A percentile compares a stretch with the other conserved stretches of the same genome.
Conservation (phyloP, 208 protist species). For the Leishmania amazonensis region DNA sequence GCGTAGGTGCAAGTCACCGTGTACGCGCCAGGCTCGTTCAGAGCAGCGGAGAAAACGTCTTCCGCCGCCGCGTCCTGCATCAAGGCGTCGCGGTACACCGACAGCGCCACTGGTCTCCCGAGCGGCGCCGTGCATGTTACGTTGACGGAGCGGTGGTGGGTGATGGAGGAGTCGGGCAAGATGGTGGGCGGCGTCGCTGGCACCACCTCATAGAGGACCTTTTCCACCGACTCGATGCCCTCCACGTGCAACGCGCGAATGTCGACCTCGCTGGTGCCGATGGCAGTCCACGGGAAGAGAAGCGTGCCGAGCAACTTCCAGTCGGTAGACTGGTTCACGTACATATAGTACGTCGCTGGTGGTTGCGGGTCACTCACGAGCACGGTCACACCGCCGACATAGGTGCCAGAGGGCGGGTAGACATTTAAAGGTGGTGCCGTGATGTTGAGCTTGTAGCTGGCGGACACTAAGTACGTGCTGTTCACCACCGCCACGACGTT, state of each 20-base stretch:
- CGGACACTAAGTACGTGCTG: constrained; percentile 17
- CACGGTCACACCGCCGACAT: constrained; percentile 54
- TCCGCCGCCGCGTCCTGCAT: constrained; percentile 23
- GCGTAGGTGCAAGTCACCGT: constrained; percentile 54
- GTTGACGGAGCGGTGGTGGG: constrained; percentile 34
- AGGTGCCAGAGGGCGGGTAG: constrained; percentile 55
- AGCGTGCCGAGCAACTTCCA: constrained; percentile 21
- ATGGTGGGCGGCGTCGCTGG: constrained; percentile 36
- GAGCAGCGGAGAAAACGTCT: constrained; percentile 9
- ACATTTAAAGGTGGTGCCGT: constrained; percentile 39
- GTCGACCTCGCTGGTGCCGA: constrained; percentile 35
- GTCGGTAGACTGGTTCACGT: constrained; percentile 38
- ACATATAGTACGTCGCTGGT: constrained; percentile 43
- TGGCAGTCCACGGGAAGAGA: constrained; percentile 30
- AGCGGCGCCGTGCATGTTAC: constrained; percentile 51
- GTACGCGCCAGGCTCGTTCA: constrained; percentile 42
- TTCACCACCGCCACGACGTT: constrained; percentile 56
- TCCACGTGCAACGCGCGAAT: constrained; percentile 45
- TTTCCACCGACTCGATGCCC: constrained; percentile 34
- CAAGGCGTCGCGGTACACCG: constrained; percentile 10
- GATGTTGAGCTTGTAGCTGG: constrained; percentile 42
- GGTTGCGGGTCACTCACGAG: constrained; percentile 41
- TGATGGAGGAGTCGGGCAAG: constrained; percentile 18
- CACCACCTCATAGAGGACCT: constrained; percentile 41
- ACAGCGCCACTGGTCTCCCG: constrained; percentile 16